Evolutionary conservation across 202 grass and related monocot species (phyloP).

Genomic region (Alloteropsis angusta): DNA sequence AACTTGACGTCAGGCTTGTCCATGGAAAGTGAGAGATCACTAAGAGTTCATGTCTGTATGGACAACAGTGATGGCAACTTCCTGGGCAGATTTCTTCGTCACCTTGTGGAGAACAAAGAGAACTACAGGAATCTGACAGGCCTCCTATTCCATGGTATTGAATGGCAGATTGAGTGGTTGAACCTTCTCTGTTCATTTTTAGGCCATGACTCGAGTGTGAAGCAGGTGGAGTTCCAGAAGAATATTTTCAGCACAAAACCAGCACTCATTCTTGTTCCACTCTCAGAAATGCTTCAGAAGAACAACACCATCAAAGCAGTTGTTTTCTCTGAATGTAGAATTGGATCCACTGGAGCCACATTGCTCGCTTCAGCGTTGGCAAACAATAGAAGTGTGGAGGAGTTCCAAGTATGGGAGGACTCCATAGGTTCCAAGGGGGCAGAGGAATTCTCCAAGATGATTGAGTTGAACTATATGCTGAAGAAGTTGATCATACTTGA

Average conservation of each 20-base stretch:
- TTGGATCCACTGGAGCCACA: constrained; percentile 46
- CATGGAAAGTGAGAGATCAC: constrained; percentile 53
- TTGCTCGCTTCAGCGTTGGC: constrained; percentile 70
- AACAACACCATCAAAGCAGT: constrained; percentile 53
- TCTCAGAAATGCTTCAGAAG: constrained; percentile 62
- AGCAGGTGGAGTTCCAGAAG: constrained; percentile 71
- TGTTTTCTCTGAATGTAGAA: constrained; percentile 59
- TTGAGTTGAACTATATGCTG: constrained; percentile 75
- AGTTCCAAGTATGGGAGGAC: constrained; percentile 86
- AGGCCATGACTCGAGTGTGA: constrained; percentile 39
- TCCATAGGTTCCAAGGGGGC: constrained; percentile 70
- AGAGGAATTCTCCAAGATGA: constrained; percentile 82
- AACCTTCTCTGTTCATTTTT: constrained; percentile 48
- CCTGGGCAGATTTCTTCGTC: constrained; percentile 45
- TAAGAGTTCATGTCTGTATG: constrained; percentile 54
- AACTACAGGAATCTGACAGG: constrained; percentile 43
- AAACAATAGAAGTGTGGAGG: constrained; percentile 63
- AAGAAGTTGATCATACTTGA: constrained; percentile 64
- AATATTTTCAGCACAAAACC: constrained; percentile 51
- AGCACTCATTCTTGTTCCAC: constrained; percentile 13
- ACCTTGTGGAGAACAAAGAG: constrained; percentile 41
- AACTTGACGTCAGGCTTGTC: constrained; percentile 33
- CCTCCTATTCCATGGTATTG: constrained; percentile 70
- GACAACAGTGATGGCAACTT: constrained; percentile 29
- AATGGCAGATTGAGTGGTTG: constrained; percentile 46